Base-by-base conservation (phyloP, 306 rosid species). In the Trifolium subterraneum region DNA sequence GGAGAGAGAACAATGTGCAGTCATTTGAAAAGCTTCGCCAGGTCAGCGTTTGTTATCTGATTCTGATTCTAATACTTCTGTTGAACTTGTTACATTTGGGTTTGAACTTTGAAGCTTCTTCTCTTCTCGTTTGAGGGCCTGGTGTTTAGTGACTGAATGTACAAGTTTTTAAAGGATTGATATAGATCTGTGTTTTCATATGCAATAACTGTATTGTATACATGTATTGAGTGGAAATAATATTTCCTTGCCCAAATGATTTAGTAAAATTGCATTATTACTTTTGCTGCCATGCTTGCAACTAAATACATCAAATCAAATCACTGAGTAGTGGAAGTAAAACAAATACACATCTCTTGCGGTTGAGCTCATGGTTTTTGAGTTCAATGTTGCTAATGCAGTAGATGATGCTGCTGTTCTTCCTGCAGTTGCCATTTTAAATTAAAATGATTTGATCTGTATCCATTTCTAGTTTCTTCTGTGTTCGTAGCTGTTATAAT, bases 11-110 rank as follows among this genome's bases (percentile, higher is more conserved):
- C 89, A 93, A 90, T 82, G 96, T 93, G 78, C 98, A 90, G 88
- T 90, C 98, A 68, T 93, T 93, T 86, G 98, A 93, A 86, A 93
- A 89, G 97, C 97, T 93, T 86, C 98, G 98, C 78, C 98, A 90
- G 97, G 98, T 93, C 59, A 76, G 78, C 72, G 45, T 45, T 13
- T 68, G 70, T 29, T 44, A 45, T 62, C 63, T 82, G 50, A 23
- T 74, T 78, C 64, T 22, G 58, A 15, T 62, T 60, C 42, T 52
- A 73, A 16, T 72, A 64, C 44, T 13, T 61, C 12, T 50, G 50
- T 73, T 41, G 50, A 42, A 62, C 64, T 73, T 68, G 18, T 38
- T 73, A 51, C 45, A 73, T 23, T 13, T 78, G 60, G 64, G 65
- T 44, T 60, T 68, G 63, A 19, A 42, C 59, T 44, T 60, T 68